Evolutionary conservation across 371 early-diverging fungal species (phyloP).

Genomic region (Encephalitozoon cuniculi): DNA sequence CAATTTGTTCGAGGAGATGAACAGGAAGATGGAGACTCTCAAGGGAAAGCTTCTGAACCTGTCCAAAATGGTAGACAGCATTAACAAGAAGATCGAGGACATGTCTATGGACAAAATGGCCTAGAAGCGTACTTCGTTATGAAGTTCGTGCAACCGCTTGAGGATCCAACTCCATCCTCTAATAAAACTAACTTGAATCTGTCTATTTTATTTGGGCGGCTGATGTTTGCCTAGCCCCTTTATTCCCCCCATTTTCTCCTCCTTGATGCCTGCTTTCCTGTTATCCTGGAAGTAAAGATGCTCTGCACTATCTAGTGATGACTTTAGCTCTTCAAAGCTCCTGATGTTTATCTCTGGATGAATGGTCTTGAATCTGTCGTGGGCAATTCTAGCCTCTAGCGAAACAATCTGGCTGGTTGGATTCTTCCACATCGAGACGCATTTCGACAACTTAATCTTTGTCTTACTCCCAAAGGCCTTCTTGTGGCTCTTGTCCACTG

Average conservation of each 20-base stretch:
- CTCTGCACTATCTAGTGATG: slow-evolving; percentile 1
- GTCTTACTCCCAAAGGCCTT: neutral
- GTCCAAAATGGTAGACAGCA: neutral
- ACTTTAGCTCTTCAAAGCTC: slow-evolving; percentile 7
- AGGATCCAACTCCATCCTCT: no score
- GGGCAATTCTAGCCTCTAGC: neutral
- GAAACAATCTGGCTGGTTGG: slow-evolving; percentile 8
- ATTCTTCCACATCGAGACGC: slow-evolving; percentile 22
- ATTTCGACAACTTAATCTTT: neutral
- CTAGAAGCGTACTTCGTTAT: neutral
- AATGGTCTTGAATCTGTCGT: slow-evolving; percentile 1
- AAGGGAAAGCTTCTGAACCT: neutral
- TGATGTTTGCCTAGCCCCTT: neutral
- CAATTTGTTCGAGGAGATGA: neutral
- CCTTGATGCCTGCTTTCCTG: neutral
- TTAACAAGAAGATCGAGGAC: neutral
- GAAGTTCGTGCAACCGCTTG: no score
- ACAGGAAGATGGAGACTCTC: neutral
- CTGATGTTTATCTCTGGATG: neutral
- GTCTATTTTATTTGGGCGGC: neutral
- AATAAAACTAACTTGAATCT: neutral
- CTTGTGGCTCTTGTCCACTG: neutral
- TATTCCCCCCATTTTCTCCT: neutral
- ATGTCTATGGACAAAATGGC: neutral
- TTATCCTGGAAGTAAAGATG: neutral